Evolutionary conservation across 805 yeast species (phyloP).

Genomic region (Nadsonia fulvescens): DNA sequence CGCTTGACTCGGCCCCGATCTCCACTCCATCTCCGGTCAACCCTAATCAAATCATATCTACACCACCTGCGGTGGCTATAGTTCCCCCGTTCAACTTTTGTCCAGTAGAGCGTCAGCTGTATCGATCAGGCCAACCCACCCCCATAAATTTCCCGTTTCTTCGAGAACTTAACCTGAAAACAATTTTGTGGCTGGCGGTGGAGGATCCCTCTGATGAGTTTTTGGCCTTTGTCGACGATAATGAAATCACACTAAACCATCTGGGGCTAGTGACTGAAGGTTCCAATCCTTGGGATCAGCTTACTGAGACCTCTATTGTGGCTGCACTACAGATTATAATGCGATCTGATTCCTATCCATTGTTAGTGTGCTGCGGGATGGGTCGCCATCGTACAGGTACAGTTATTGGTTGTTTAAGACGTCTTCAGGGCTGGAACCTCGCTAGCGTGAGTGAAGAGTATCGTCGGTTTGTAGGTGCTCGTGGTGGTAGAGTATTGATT

Average conservation of each 20-base stretch:
- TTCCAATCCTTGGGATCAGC: slow-evolving; percentile 91
- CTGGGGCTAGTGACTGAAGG: slow-evolving; percentile 69
- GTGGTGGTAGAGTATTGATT: slow-evolving; percentile 84
- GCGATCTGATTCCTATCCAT: slow-evolving; percentile 58
- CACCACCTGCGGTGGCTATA: slow-evolving; percentile 11
- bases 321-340: slow-evolving; percentile 64
- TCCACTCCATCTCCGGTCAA: too few species aligned
- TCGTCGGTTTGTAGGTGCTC: slow-evolving; percentile 78
- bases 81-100: slow-evolving; percentile 93
- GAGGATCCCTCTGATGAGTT: slow-evolving; percentile 90
- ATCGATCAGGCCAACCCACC: slow-evolving; percentile 88
- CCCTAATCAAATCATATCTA: slow-evolving; percentile 3
- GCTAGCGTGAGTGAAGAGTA: slow-evolving; percentile 92
- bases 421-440: slow-evolving; percentile 93
- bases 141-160: slow-evolving; percentile 82
- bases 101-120: slow-evolving; percentile 77
- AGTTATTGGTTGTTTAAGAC: slow-evolving; percentile 79
- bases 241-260: slow-evolving; percentile 61
- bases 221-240: slow-evolving; percentile 58
- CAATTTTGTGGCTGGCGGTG: slow-evolving; percentile 84
- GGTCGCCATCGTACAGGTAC: slow-evolving; percentile 97
- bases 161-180: slow-evolving; percentile 49
- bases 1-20: too few species aligned
- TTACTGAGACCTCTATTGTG: slow-evolving; percentile 64
- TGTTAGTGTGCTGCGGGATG: slow-evolving; percentile 93